Conservation (phyloP, 179 eudicot genomes). For the Heliamphora pulchella region DNA sequence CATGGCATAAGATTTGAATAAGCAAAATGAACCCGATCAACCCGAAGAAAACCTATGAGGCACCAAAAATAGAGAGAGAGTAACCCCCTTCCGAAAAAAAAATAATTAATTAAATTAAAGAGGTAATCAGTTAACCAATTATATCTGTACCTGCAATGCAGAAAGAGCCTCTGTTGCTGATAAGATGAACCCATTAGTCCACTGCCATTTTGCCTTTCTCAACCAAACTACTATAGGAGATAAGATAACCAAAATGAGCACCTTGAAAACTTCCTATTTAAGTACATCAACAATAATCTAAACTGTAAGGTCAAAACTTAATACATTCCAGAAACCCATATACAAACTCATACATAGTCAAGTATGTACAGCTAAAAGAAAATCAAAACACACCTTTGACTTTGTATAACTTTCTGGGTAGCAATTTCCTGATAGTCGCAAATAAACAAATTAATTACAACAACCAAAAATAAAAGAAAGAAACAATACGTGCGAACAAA, state of each 20-base stretch:
- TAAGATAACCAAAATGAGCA: conserved; percentile 8
- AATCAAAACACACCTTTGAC: conserved; percentile 54
- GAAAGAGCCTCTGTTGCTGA: conserved; percentile 20
- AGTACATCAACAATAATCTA: background rate
- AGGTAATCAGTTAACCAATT: background rate
- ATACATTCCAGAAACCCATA: no score
- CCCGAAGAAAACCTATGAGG: background rate
- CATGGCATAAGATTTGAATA: background rate
- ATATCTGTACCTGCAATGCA: conserved; percentile 26
- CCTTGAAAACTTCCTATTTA: background rate
- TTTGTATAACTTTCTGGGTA: conserved; percentile 61
- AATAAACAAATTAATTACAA: conserved; percentile 15
- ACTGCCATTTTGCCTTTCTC: conserved; percentile 2
- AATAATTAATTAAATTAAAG: no score
- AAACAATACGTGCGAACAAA: conserved; percentile 1
- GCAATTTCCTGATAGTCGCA: conserved; percentile 57
- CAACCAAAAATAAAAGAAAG: conserved; percentile 7
- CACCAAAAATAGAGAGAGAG: background rate
- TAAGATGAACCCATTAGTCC: conserved; percentile 35
- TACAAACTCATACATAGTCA: no score
- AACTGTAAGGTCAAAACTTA: no score
- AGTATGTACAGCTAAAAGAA: no score
- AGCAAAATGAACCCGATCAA: background rate
- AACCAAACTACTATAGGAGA: background rate
- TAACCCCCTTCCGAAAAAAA: background rate